Evolutionary conservation across 2,329 filamentous ascomycete genomes (phyloP).

Genomic region (Pseudogymnoascus pannorum): DNA sequence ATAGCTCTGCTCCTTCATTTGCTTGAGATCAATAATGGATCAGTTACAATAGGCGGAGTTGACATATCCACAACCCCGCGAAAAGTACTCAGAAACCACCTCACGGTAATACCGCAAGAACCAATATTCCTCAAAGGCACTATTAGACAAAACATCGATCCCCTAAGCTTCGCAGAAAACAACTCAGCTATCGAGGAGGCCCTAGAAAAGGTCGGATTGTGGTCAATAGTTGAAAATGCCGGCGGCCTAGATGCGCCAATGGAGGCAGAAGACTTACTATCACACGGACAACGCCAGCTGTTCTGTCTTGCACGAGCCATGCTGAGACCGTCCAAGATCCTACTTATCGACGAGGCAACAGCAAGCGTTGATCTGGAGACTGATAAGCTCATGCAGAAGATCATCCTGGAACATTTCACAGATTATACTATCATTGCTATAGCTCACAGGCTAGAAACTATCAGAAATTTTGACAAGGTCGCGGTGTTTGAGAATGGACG

Average conservation of each 20-base stretch:
- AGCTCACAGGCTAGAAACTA: slow-evolving; percentile 29
- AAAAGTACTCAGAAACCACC: slow-evolving; percentile 35
- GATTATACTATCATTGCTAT: slow-evolving; percentile 40
- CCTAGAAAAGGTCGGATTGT: slow-evolving; percentile 38
- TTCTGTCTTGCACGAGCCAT: slow-evolving; percentile 42
- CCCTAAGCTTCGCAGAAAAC: slow-evolving; percentile 25
- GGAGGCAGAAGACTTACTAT: slow-evolving; percentile 28
- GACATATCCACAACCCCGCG: slow-evolving; percentile 36
- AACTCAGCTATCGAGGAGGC: slow-evolving; percentile 36
- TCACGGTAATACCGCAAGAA: slow-evolving; percentile 44
- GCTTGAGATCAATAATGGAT: slow-evolving; percentile 36
- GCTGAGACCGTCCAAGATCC: slow-evolving; percentile 29
- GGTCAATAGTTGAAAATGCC: slow-evolving; percentile 30
- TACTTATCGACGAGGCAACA: slow-evolving; percentile 30
- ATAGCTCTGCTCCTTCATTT: slow-evolving; percentile 41
- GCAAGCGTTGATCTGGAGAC: slow-evolving; percentile 41
- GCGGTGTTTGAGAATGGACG: slow-evolving; percentile 38
- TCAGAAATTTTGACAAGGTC: slow-evolving; percentile 38
- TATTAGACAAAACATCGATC: slow-evolving; percentile 42
- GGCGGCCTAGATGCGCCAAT: slow-evolving; percentile 35
- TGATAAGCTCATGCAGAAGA: slow-evolving; percentile 44
- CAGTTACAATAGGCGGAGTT: slow-evolving; percentile 38
- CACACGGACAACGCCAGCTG: slow-evolving; percentile 40
- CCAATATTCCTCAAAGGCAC: slow-evolving; percentile 39
- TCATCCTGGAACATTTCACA: slow-evolving; percentile 43